Conservation (phyloP, 2,329 filamentous ascomycete species). For the Xylaria sp. region DNA sequence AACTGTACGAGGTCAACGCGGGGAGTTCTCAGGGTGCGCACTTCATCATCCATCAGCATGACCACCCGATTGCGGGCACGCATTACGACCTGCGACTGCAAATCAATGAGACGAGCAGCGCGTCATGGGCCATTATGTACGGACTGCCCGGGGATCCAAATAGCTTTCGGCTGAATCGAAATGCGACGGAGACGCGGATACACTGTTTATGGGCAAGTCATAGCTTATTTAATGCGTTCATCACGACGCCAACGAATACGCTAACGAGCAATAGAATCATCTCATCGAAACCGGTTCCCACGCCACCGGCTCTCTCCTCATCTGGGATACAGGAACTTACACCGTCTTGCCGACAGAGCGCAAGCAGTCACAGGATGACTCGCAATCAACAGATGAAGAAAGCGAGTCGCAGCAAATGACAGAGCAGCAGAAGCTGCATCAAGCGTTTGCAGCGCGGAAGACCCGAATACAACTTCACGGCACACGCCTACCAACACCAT, state of each 20-base stretch:
- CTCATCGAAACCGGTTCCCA: conserved; percentile 67
- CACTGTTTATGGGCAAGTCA: conserved; percentile 67
- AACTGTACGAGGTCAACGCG: conserved; percentile 53
- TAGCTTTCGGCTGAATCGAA: conserved; percentile 63
- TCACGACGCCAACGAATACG: background rate
- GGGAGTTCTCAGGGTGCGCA: conserved; percentile 57
- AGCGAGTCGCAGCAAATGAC: conserved; percentile 45
- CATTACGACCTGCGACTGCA: conserved; percentile 78
- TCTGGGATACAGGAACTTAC: conserved; percentile 73
- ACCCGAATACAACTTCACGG: conserved; percentile 67
- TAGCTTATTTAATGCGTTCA: background rate
- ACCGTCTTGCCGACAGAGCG: conserved; percentile 58
- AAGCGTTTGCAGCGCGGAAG: conserved; percentile 65
- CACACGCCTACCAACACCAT: conserved; percentile 62
- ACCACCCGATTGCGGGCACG: conserved; percentile 74
- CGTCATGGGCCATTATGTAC: conserved; percentile 74
- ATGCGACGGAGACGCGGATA: conserved; percentile 71
- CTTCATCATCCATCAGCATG: conserved; percentile 79
- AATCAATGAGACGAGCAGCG: conserved; percentile 73
- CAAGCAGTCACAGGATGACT: conserved; percentile 41
- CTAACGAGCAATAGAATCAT: conserved; percentile 61
- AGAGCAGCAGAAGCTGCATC: conserved; percentile 60
- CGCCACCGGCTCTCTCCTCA: conserved; percentile 67
- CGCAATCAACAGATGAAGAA: conserved; percentile 50
- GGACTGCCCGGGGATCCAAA: conserved; percentile 69